A percentile compares a stretch with the other conserved stretches of the same genome.
These are phyloP conservation scores for Russula compacta DNA, from an alignment of 768 basidiomycete genomes.

Conservation along the genomic window DNA sequence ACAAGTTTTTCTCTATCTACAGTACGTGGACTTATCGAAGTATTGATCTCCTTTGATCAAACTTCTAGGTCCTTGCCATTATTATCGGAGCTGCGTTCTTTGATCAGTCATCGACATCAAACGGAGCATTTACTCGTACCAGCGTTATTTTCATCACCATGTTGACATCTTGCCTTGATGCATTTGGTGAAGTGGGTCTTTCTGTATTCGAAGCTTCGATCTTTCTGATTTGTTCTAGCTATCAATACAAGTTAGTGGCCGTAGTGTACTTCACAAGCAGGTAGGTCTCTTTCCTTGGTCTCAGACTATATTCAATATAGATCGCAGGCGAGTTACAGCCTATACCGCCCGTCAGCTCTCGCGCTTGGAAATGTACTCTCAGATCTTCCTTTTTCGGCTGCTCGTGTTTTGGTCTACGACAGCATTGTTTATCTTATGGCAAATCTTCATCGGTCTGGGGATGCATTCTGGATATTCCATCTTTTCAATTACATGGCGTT, in stretches of 20 bases:
- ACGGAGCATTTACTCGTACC: conserved; percentile 82
- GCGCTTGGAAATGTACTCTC: conserved; percentile 58
- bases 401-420: conserved; percentile 50
- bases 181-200: conserved; percentile 52
- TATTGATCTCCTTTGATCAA: conserved; percentile 4
- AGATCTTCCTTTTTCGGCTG: conserved; percentile 61
- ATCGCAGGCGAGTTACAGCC: conserved; percentile 43
- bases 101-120: conserved; percentile 59
- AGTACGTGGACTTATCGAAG: conserved; percentile 32
- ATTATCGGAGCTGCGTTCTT: conserved; percentile 70
- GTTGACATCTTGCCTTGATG: conserved; percentile 59
- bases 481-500: conserved; percentile 57
- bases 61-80: conserved; percentile 43
- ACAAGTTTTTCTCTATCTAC: conserved; percentile 59
- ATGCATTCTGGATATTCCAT: conserved; percentile 49
- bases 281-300: conserved; percentile 20
- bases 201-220: neutral
- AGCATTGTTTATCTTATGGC: conserved; percentile 65
- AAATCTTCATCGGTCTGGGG: conserved; percentile 34
- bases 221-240: conserved; percentile 31
- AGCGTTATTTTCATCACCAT: conserved; percentile 68
- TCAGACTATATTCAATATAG: neutral
- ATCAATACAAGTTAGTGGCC: conserved; percentile 70
- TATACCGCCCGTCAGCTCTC: conserved; percentile 59
- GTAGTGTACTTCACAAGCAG: conserved; percentile 66